Evolutionary conservation across 306 rosid species (phyloP).

Genomic region (Trifolium repens): DNA sequence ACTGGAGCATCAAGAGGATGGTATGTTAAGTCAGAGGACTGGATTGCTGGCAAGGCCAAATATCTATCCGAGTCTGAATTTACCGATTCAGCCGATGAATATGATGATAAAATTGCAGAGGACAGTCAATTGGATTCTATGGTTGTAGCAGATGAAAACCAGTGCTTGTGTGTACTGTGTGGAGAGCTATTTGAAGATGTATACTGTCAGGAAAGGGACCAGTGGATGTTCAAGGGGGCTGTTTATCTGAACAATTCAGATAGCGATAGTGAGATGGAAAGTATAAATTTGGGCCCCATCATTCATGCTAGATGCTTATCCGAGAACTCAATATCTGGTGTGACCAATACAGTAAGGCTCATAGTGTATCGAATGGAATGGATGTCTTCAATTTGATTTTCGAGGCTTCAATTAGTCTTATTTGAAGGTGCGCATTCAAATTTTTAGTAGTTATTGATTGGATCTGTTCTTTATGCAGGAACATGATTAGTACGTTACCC

Average conservation of each 20-base stretch:
- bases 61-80: conserved; percentile 44
- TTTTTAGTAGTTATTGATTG: conserved; percentile 37
- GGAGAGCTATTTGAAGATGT: conserved; percentile 90
- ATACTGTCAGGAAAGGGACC: conserved; percentile 69
- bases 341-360: conserved; percentile 59
- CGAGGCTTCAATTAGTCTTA: conserved; percentile 13
- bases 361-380: conserved; percentile 27
- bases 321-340: conserved; percentile 53
- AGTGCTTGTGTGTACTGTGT: conserved; percentile 80
- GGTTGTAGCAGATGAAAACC: conserved; percentile 83
- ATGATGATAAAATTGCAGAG: conserved; percentile 39
- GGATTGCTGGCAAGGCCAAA: conserved; percentile 65
- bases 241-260: conserved; percentile 54
- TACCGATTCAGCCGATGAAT: conserved; percentile 46
- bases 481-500: conserved; percentile 41
- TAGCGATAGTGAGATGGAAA: conserved; percentile 46
- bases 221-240: conserved; percentile 95
- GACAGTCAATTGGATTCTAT: conserved; percentile 47
- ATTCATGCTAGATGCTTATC: conserved; percentile 78
- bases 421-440: conserved; percentile 24
- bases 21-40: conserved; percentile 60
- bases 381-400: conserved; percentile 18
- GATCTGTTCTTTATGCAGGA: conserved; percentile 58
- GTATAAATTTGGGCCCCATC: conserved; percentile 63
- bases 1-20: conserved; percentile 67